Percentiles rank a stretch among this genome's conserved stretches.
Evolutionary conservation across 225 moss, liverwort and hornwort species (phyloP).

Genomic region (Antitrichia curtipendula): DNA sequence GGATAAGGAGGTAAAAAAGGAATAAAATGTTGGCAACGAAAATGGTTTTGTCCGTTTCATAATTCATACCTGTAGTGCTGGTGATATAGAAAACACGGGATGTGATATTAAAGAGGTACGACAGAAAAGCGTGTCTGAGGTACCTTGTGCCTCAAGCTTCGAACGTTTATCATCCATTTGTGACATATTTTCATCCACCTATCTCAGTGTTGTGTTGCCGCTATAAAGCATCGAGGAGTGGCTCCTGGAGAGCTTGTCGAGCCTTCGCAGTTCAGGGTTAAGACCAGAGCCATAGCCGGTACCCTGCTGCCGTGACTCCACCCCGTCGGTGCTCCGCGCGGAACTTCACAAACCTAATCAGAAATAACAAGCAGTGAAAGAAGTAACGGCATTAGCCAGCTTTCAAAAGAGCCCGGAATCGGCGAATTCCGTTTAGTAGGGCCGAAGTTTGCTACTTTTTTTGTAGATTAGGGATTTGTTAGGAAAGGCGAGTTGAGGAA

Average conservation of each 20-base stretch:
- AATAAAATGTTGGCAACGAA: not conserved
- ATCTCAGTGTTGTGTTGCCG: not conserved
- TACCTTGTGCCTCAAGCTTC: not conserved
- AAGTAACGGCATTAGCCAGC: not conserved
- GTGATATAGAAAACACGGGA: not conserved
- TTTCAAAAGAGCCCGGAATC: not conserved
- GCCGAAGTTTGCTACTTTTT: not conserved
- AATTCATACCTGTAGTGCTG: not conserved
- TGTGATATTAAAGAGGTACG: not conserved
- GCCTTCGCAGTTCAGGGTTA: not conserved
- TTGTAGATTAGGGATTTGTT: constrained; percentile 5
- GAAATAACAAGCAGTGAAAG: not conserved
- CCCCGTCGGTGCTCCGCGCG: not conserved
- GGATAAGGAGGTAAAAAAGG: not conserved
- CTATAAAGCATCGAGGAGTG: not conserved
- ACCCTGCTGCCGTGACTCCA: not conserved
- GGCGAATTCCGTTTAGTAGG: not conserved
- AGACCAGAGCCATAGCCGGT: constrained; percentile 1
- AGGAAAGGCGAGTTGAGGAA: not conserved
- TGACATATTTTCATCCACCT: not conserved
- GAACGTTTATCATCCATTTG: not conserved
- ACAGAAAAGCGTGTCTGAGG: not conserved
- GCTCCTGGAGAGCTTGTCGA: fast-evolving
- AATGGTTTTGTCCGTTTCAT: not conserved
- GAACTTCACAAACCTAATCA: not conserved